Evolutionary conservation across 768 basidiomycete species (phyloP).

Genomic region (Lactarius trivialis): DNA sequence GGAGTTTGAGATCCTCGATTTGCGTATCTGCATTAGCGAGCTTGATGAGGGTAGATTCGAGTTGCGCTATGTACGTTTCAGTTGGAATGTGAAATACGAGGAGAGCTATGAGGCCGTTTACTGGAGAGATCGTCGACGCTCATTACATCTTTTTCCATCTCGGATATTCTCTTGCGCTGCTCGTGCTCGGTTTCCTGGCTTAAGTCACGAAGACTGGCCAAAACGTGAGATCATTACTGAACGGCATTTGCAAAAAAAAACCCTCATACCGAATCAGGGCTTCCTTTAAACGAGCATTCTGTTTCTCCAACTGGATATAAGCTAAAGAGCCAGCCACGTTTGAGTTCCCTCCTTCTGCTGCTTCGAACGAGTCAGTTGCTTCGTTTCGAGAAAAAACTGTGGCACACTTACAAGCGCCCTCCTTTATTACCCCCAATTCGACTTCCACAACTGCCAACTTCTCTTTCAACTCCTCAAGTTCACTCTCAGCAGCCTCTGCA

Average conservation of each 20-base stretch:
- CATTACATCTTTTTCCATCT: slow-evolving; percentile 86
- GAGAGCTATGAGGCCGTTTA: slow-evolving; percentile 27
- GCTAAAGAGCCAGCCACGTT: slow-evolving; percentile 53
- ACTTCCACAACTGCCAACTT: slow-evolving; percentile 72
- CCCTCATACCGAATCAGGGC: slow-evolving; percentile 69
- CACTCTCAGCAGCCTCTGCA: slow-evolving; percentile 70
- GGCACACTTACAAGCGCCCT: slow-evolving; percentile 34
- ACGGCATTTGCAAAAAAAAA: not conserved
- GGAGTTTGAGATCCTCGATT: slow-evolving; percentile 88
- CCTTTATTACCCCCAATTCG: slow-evolving; percentile 73
- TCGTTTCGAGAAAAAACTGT: not conserved
- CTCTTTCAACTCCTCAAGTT: slow-evolving; percentile 76
- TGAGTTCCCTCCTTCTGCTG: slow-evolving; percentile 28
- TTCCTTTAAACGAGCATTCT: slow-evolving; percentile 93
- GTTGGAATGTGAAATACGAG: slow-evolving; percentile 12
- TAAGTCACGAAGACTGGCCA: slow-evolving; percentile 72
- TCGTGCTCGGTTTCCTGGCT: slow-evolving; percentile 85
- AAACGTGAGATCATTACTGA: slow-evolving; percentile 5
- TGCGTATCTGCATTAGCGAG: slow-evolving; percentile 85
- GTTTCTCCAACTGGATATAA: slow-evolving; percentile 88
- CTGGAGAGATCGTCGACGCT: slow-evolving; percentile 76
- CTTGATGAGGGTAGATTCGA: slow-evolving; percentile 73
- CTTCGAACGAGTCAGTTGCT: slow-evolving; percentile 18
- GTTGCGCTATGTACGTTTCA: slow-evolving; percentile 47
- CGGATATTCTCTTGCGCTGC: slow-evolving; percentile 67